Base-by-base conservation (phyloP, 495 filamentous ascomycete genomes). In the Bombardia bombarda region DNA sequence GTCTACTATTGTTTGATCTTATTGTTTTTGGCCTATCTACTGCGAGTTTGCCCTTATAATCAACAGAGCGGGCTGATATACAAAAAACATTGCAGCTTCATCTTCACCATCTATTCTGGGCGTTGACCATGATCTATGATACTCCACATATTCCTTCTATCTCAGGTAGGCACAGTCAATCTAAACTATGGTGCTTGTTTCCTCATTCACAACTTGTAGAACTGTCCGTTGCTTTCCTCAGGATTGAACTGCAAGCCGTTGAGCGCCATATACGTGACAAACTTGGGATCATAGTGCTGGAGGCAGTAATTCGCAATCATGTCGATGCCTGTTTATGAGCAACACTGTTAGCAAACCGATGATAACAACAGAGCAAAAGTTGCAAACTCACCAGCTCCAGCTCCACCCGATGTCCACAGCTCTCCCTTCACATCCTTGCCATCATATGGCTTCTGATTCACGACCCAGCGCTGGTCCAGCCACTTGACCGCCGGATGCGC, bases 271-370 rank as follows among this genome's bases (percentile, higher is more conserved):
- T 35, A 20, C 12, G 35, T 41, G 22, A 57, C 54, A 51, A 57
- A 54, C 20, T 46, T 30, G 3, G 28, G 35, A 37, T 51, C 45
- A 26, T 38, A 57, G 34, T 54, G 53, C 13, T 49, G 22, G 21
- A 53, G 46, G 13, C 42, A 49, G 24, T 49, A 57, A 0, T 49
- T 33, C n/a, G 47, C 54, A 42, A 57, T 49, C 54, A 57, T 57
- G 22, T 53, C 37, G 14, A 57, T 39, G 4, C 54, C 54, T 53
- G 26, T 8, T 18, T 16, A 7, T 24, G 17, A 31, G 43, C 22
- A 19, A 46, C 18, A 19, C 13, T 33, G 7, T 20, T 16, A 21
- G 3, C 3, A 4, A 10, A 24, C 19, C 20, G n/a, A 4, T 16
- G 28, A 38, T 4, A 13, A 36, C 4, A 20, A 26, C 35, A 14